phyloP scores from a whole-genome alignment of 1,284 basidiomycete species.

The Papiliotrema fonsecae region DNA sequence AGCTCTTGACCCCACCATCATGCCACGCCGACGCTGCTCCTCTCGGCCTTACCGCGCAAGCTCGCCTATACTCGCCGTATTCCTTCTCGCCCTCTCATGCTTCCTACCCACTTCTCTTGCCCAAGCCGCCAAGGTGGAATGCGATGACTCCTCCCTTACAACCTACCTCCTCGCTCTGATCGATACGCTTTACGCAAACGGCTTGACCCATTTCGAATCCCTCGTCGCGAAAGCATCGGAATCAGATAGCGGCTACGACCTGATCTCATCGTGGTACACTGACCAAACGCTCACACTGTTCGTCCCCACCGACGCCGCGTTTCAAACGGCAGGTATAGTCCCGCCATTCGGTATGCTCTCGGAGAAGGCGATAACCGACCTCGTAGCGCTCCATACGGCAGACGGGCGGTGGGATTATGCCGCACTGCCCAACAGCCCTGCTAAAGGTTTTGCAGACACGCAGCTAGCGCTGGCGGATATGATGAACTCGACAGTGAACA shows the following conservation, averaged over 20 bases:
- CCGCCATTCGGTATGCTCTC: conserved; percentile 20
- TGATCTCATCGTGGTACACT: conserved; percentile 15
- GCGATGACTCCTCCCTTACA: conserved; percentile 20
- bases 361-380: conserved; percentile 16
- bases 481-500: neutral
- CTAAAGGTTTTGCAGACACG: conserved; percentile 9
- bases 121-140: conserved; percentile 15
- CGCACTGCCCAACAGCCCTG: conserved; percentile 7
- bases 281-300: conserved; percentile 19
- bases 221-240: conserved; percentile 30
- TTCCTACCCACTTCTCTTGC: neutral
- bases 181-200: conserved; percentile 32
- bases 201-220: conserved; percentile 35
- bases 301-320: conserved; percentile 35
- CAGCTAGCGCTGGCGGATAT: neutral
- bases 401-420: conserved; percentile 17
- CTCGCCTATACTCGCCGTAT: too few relatives aligned
- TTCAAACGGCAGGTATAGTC: conserved; percentile 23
- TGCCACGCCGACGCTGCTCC: too few relatives aligned
- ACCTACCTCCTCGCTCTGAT: conserved; percentile 36
- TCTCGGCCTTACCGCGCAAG: too few relatives aligned
- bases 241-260: conserved; percentile 31
- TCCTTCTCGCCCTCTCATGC: conserved; percentile 1
- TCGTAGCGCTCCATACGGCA: conserved; percentile 29
- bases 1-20: too few relatives aligned